Percentiles rank a stretch among this genome's conserved stretches.
Evolutionary conservation across 805 yeast species (phyloP).

Genomic region (Torulaspora maleeae): DNA sequence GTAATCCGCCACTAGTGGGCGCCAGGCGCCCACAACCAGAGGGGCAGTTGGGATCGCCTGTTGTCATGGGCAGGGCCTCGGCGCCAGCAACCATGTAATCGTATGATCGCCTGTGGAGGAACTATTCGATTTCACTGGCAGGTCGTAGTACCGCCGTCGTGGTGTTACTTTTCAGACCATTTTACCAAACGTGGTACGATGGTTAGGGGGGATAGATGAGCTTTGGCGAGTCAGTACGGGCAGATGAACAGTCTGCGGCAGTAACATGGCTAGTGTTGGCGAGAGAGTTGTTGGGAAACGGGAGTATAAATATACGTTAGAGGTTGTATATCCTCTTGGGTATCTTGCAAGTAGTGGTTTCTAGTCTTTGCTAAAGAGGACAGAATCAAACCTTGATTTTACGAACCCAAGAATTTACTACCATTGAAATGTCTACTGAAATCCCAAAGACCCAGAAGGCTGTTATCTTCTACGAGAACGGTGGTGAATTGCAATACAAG

Average conservation of each 20-base stretch:
- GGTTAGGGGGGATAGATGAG: too few relatives aligned
- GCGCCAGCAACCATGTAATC: neutral
- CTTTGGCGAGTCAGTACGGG: neutral
- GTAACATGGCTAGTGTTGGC: neutral
- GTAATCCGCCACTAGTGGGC: neutral
- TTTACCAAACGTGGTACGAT: too few relatives aligned
- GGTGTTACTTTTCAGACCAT: too few relatives aligned
- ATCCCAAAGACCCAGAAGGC: constrained; percentile 71
- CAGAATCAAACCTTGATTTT: constrained; percentile 2
- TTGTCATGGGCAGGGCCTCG: neutral
- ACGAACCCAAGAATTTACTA: neutral
- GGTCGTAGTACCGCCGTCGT: too few relatives aligned
- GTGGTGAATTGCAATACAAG: constrained; percentile 60
- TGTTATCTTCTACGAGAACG: constrained; percentile 59
- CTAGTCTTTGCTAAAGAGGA: neutral
- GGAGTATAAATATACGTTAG: neutral
- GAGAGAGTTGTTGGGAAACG: neutral
- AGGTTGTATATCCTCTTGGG: neutral
- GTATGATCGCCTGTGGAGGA: neutral
- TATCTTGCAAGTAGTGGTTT: neutral
- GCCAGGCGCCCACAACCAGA: neutral
- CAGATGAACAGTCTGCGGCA: neutral
- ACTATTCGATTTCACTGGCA: too few relatives aligned
- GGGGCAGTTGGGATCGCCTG: neutral
- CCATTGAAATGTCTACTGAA: constrained; percentile 28